phyloP scores from a whole-genome alignment of 805 yeast species.

The Kregervanrija delftensis region DNA sequence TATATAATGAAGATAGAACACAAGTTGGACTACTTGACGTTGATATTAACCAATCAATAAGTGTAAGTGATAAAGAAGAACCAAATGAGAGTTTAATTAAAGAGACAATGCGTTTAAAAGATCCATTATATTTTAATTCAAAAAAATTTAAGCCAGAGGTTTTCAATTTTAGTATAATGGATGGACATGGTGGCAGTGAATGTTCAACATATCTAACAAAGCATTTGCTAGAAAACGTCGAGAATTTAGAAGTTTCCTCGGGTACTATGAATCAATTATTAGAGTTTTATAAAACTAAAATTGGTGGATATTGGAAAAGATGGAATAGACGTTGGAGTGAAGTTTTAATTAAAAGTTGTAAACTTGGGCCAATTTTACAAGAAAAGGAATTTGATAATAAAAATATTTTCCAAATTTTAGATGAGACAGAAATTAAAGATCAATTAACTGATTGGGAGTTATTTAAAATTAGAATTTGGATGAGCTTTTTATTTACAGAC shows the following conservation, averaged over 20 bases:
- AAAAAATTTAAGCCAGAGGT: slow-evolving; percentile 24
- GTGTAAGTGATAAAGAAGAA: neutral
- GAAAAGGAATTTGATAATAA: neutral
- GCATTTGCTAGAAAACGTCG: slow-evolving; percentile 49
- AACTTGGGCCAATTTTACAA: neutral
- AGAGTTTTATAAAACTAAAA: slow-evolving; percentile 45
- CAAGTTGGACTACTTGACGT: slow-evolving; percentile 41
- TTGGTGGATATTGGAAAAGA: slow-evolving; percentile 85
- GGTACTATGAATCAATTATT: slow-evolving; percentile 35
- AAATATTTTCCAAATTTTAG: slow-evolving; percentile 1
- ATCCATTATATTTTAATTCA: neutral
- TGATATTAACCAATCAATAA: slow-evolving; percentile 12
- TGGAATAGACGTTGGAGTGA: slow-evolving; percentile 42
- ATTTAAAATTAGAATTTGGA: slow-evolving; percentile 50
- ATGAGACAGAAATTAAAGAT: slow-evolving; percentile 5
- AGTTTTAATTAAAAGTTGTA: slow-evolving; percentile 3
- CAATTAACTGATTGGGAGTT: slow-evolving; percentile 39
- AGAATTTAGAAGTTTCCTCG: slow-evolving; percentile 32
- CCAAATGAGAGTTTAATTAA: slow-evolving; percentile 6
- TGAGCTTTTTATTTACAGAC: slow-evolving; percentile 63
- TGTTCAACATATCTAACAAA: slow-evolving; percentile 57
- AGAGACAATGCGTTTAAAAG: slow-evolving; percentile 9
- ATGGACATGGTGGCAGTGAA: slow-evolving; percentile 90
- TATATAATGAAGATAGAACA: slow-evolving; percentile 76
- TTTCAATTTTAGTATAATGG: slow-evolving; percentile 73